Base-by-base conservation (phyloP, 1,139 yeast species). In the Suhomyces anneliseae region DNA sequence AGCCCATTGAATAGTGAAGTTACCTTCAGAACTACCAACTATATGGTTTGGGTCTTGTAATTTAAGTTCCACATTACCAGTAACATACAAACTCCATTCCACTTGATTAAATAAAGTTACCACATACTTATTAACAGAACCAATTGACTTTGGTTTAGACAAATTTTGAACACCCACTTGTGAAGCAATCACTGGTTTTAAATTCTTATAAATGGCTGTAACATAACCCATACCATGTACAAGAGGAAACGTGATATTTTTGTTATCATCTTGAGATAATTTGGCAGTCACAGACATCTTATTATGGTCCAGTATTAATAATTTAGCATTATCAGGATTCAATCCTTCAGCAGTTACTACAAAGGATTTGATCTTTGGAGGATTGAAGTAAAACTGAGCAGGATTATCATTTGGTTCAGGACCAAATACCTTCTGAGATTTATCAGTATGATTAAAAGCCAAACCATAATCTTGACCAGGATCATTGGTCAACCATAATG, bases 171-270 rank as follows among this genome's bases (percentile, higher is more conserved):
- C 71, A 0, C 93, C 95, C 35, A 85, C 87, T 40, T 81, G 81
- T 29, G 89, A 82, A 3, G 76, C 74, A 38, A 86, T 61, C 27
- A 74, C 68, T 1, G 90, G 86, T 7, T 71, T 71, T 35, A 85
- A 66, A 50, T 74, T 74, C n/a, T 64, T 60, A 53, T 85, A 86
- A 3, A 83, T 69, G 2, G 87, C 85, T 6, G 89, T 81, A 11
- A 83, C 67, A 50, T 85, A 81, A 0, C 92, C 92, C 87, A 84
- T 84, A 12, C 95, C 95, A 34, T 72, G 74, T 15, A 65, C 71
- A 43, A 74, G 59, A 0, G 79, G 79, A 32, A 70, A 36, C 7
- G 62, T 57, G 24, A 74, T 59, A 27, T 52, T 47, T 29, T 56
- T 55, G 12, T 57, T 53, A 7, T 59, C 50, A 9, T 53, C 57